Percentiles rank a stretch among this genome's conserved stretches.
These are phyloP conservation scores for Rubus idaeus DNA, from an alignment of 306 rosid species.

Conservation along the genomic window DNA sequence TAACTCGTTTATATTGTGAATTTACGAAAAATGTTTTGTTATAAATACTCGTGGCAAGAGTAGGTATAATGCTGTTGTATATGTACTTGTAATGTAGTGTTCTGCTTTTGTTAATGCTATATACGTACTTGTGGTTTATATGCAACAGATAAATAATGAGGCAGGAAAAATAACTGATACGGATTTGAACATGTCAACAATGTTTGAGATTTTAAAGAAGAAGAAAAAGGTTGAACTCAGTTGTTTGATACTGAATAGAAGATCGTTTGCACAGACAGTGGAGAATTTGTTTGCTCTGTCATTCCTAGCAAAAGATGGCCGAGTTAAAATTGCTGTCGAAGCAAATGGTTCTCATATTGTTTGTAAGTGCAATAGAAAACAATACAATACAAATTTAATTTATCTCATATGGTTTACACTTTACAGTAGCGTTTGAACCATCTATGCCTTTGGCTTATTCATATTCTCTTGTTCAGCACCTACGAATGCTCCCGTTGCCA, in stretches of 20 bases:
- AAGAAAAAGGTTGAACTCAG: conserved; percentile 47
- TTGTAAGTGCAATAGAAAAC: conserved; percentile 44
- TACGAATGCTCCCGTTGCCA: conserved; percentile 59
- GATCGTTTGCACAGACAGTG: conserved; percentile 67
- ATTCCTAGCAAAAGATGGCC: conserved; percentile 75
- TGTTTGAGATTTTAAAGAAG: conserved; percentile 55
- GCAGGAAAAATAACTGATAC: conserved; percentile 57
- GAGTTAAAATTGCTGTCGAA: conserved; percentile 54
- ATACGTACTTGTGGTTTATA: conserved; percentile 13
- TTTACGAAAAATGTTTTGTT: background rate
- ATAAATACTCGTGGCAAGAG: background rate
- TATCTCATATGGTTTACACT: background rate
- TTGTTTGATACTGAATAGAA: conserved; percentile 52
- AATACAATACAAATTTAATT: background rate
- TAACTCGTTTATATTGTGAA: background rate
- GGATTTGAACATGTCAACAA: conserved; percentile 58
- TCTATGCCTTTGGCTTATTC: background rate
- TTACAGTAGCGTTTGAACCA: background rate
- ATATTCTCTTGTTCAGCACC: conserved; percentile 53
- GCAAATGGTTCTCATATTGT: conserved; percentile 52
- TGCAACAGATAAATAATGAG: conserved; percentile 46
- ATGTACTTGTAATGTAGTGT: background rate
- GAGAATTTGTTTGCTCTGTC: conserved; percentile 77
- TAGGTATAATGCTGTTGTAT: background rate
- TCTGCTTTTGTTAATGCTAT: background rate